Evolutionary conservation across 495 filamentous ascomycete genomes (phyloP).

Genomic region (Ascobolus immersus): DNA sequence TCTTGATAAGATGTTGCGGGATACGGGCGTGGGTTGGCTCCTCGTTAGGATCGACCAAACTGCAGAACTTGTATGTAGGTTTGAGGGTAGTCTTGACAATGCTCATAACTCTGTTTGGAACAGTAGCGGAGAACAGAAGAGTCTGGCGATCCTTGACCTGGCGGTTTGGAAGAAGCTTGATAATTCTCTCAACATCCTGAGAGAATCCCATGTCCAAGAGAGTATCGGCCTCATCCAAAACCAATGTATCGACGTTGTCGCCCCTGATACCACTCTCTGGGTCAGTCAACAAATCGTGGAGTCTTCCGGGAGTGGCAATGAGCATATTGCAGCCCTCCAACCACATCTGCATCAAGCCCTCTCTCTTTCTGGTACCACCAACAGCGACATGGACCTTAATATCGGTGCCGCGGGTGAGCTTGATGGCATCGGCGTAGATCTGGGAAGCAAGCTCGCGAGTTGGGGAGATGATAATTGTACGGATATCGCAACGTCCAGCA

Average conservation of each 20-base stretch:
- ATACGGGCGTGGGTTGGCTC: slow-evolving; percentile 59
- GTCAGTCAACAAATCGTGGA: slow-evolving; percentile 65
- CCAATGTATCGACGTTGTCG: slow-evolving; percentile 49
- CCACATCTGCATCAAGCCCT: slow-evolving; percentile 35
- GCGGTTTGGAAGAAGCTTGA: slow-evolving; percentile 35
- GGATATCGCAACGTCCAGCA: slow-evolving; percentile 37
- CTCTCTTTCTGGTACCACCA: slow-evolving; percentile 54
- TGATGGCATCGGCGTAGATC: slow-evolving; percentile 60
- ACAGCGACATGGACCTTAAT: slow-evolving; percentile 67
- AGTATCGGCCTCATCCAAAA: slow-evolving; percentile 85
- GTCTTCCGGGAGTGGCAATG: slow-evolving; percentile 70
- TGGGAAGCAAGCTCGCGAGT: slow-evolving; percentile 90
- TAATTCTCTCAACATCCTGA: slow-evolving; percentile 47
- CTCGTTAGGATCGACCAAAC: slow-evolving; percentile 59
- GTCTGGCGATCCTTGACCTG: slow-evolving; percentile 49
- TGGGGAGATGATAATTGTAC: slow-evolving; percentile 75
- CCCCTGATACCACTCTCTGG: slow-evolving; percentile 34
- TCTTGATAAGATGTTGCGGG: slow-evolving; percentile 43
- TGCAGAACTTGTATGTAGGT: slow-evolving; percentile 53
- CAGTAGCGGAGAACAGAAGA: slow-evolving; percentile 78
- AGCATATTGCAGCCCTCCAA: slow-evolving; percentile 63
- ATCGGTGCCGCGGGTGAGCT: slow-evolving; percentile 34
- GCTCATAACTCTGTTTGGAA: slow-evolving; percentile 54
- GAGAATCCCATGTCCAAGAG: slow-evolving; percentile 75
- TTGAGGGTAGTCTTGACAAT: slow-evolving; percentile 48